Evolutionary conservation across 257 asterid species (phyloP).

Genomic region (Hygrophila difformis): DNA sequence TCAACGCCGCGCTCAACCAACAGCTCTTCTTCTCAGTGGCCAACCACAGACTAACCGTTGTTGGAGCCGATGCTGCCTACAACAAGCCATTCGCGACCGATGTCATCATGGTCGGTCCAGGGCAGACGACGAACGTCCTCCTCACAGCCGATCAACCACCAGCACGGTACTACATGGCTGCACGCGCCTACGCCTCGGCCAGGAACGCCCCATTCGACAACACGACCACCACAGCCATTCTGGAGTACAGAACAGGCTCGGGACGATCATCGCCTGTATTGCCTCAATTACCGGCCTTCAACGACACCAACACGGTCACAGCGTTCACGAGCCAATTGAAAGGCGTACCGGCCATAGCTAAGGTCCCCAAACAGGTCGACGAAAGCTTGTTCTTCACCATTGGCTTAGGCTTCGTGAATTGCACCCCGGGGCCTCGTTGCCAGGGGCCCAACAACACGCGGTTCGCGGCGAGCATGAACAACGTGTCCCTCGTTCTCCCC

Average conservation of each 20-base stretch:
- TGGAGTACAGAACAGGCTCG: conserved; percentile 29
- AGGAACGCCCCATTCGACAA: conserved; percentile 57
- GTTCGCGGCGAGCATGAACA: conserved; percentile 60
- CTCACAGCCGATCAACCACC: conserved; percentile 45
- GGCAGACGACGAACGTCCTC: conserved; percentile 64
- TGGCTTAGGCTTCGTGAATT: conserved; percentile 51
- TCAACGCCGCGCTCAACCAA: conserved; percentile 73
- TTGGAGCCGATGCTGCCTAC: conserved; percentile 51
- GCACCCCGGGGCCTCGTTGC: conserved; percentile 50
- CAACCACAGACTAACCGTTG: conserved; percentile 49
- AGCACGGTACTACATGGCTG: conserved; percentile 53
- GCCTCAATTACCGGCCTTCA: conserved; percentile 44
- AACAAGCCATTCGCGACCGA: conserved; percentile 38
- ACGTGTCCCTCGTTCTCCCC: conserved; percentile 43
- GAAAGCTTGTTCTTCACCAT: conserved; percentile 48
- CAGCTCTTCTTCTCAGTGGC: conserved; percentile 55
- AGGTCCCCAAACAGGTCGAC: conserved; percentile 27
- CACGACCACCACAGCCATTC: conserved; percentile 53
- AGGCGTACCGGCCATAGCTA: conserved; percentile 13
- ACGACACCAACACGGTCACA: conserved; percentile 37
- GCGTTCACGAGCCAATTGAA: conserved; percentile 44
- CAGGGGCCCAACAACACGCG: conserved; percentile 56
- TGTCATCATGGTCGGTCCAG: conserved; percentile 55
- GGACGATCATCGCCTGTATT: conserved; percentile 16
- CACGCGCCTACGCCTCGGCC: conserved; percentile 41